phyloP scores from a whole-genome alignment of 495 filamentous ascomycete species.

The Penicillium samsonianum region DNA sequence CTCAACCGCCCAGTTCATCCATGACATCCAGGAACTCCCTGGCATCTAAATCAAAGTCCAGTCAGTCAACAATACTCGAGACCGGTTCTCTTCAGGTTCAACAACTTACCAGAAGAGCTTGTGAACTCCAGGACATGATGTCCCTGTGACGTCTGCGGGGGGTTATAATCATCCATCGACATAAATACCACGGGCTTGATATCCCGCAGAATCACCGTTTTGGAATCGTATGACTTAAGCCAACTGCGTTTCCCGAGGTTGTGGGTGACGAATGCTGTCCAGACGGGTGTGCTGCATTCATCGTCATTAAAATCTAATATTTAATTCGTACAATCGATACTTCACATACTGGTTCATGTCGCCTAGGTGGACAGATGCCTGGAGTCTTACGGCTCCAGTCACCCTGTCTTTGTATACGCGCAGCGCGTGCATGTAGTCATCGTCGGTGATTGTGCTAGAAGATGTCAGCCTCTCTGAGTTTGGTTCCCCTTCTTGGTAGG shows the following conservation, averaged over 20 bases:
- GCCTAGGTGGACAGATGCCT: slow-evolving; percentile 50
- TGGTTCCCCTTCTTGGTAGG: neutral
- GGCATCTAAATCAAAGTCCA: slow-evolving; percentile 33
- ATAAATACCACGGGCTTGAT: slow-evolving; percentile 64
- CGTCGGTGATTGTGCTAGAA: slow-evolving; percentile 68
- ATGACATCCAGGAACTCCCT: slow-evolving; percentile 35
- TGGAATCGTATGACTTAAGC: slow-evolving; percentile 52
- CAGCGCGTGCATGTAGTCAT: slow-evolving; percentile 67
- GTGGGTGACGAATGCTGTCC: slow-evolving; percentile 75
- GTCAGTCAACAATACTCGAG: neutral
- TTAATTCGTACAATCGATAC: neutral
- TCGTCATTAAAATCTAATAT: slow-evolving; percentile 1
- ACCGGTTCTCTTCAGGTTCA: neutral
- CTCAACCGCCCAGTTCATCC: slow-evolving; percentile 21
- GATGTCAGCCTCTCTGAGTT: slow-evolving; percentile 10
- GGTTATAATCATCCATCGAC: slow-evolving; percentile 51
- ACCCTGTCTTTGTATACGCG: slow-evolving; percentile 68
- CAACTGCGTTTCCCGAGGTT: slow-evolving; percentile 57
- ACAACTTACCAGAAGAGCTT: slow-evolving; percentile 30
- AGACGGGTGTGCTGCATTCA: slow-evolving; percentile 56
- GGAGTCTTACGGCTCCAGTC: slow-evolving; percentile 61
- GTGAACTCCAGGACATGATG: slow-evolving; percentile 45
- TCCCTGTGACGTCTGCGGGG: slow-evolving; percentile 36
- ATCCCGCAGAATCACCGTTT: slow-evolving; percentile 60
- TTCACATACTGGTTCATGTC: slow-evolving; percentile 42